Conservation (phyloP, 345 rosid genomes). For the Abelmoschus esculentus region DNA sequence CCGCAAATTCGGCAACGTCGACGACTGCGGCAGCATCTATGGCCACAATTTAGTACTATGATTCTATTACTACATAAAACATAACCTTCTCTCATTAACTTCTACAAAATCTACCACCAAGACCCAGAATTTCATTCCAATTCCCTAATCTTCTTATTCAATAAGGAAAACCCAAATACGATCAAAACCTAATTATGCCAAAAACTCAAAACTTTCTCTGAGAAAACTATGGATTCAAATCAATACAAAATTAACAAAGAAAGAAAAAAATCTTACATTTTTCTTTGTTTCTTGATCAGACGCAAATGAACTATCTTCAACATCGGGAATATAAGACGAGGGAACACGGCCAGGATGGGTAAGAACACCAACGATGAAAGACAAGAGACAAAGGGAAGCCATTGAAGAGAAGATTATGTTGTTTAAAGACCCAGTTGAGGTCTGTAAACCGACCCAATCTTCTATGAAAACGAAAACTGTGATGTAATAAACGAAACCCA, state of each 20-base stretch:
- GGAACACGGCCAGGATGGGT: slow-evolving; percentile 60
- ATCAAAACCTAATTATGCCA: neutral
- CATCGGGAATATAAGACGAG: slow-evolving; percentile 49
- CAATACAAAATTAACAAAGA: neutral
- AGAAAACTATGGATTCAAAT: neutral
- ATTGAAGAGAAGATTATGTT: slow-evolving; percentile 36
- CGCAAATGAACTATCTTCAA: slow-evolving; percentile 27
- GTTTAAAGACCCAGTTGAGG: slow-evolving; percentile 46
- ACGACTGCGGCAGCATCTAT: no score
- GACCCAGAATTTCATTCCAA: neutral
- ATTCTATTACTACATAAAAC: neutral
- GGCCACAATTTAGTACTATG: no score
- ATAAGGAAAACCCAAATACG: neutral
- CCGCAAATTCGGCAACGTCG: no score
- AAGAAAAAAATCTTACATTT: slow-evolving; percentile 16
- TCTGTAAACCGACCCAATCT: slow-evolving; percentile 51
- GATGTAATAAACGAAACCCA: slow-evolving; percentile 47
- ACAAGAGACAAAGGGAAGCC: slow-evolving; percentile 38
- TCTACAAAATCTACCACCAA: neutral
- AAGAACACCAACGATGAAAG: slow-evolving; percentile 37
- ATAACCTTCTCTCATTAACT: neutral
- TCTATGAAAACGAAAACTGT: slow-evolving; percentile 48
- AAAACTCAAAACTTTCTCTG: neutral
- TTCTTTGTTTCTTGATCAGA: slow-evolving; percentile 24
- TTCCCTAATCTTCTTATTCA: slow-evolving; percentile 3